These are phyloP conservation scores for Sporothrix euskadiensis DNA, from an alignment of 2,329 filamentous ascomycete genomes.

Conservation along the genomic window DNA sequence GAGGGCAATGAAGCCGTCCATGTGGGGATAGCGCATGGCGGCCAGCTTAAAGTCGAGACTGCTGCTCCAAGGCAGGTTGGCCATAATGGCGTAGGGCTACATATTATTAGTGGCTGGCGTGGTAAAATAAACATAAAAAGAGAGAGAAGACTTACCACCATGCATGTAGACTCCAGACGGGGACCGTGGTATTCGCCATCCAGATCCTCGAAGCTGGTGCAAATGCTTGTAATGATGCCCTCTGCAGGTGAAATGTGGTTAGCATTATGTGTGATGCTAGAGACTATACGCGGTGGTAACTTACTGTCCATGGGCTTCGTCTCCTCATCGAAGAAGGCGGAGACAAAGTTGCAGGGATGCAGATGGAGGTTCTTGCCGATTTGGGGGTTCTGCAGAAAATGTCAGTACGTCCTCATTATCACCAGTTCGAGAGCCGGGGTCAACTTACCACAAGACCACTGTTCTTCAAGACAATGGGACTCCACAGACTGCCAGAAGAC, in stretches of 20 bases:
- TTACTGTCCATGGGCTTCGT: constrained; percentile 66
- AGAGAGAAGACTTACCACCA: constrained; percentile 53
- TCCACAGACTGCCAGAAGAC: constrained; percentile 74
- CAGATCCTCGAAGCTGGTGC: constrained; percentile 75
- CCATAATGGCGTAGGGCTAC: constrained; percentile 64
- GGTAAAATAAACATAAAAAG: neutral
- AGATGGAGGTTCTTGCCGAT: constrained; percentile 80
- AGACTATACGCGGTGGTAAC: neutral
- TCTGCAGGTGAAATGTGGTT: constrained; percentile 48
- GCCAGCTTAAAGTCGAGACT: constrained; percentile 73
- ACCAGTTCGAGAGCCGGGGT: no score
- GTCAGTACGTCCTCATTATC: neutral
- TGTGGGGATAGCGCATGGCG: constrained; percentile 66
- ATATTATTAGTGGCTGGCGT: neutral
- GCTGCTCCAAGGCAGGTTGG: constrained; percentile 64
- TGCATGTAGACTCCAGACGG: constrained; percentile 75
- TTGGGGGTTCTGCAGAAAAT: constrained; percentile 62
- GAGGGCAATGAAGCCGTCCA: constrained; percentile 71
- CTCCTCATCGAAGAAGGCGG: constrained; percentile 68
- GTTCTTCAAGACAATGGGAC: constrained; percentile 71
- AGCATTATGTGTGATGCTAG: neutral
- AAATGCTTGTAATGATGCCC: constrained; percentile 75
- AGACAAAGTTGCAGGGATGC: constrained; percentile 67
- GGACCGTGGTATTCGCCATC: constrained; percentile 78
- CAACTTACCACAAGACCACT: constrained; percentile 70